These are phyloP conservation scores for Colletotrichum sp. DNA, from an alignment of 2,329 filamentous ascomycete species.

Conservation along the genomic window DNA sequence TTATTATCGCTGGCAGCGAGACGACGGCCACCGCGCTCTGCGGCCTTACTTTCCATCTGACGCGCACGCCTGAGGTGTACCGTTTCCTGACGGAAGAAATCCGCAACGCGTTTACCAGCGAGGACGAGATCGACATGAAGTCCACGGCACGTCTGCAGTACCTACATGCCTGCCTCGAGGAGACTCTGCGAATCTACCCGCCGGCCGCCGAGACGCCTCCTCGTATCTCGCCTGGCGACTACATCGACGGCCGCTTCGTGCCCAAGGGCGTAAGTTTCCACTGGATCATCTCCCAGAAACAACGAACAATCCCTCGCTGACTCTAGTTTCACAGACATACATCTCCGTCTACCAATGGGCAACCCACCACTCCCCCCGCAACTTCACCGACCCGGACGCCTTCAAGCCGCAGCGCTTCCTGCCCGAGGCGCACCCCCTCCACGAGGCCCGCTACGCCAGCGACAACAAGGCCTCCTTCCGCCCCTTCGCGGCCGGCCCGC, in stretches of 20 bases:
- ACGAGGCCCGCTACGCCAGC: not conserved
- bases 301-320: not conserved
- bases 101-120: not conserved
- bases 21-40: not conserved
- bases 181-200: not conserved
- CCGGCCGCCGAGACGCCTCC: not conserved
- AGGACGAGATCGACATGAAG: not conserved
- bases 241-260: not conserved
- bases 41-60: not conserved
- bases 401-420: not conserved
- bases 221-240: not conserved
- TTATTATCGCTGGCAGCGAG: not conserved
- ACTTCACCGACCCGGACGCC: not conserved
- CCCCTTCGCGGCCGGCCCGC: not conserved
- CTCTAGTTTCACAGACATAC: rapidly evolving
- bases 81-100: not conserved
- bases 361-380: not conserved
- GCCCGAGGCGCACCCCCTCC: not conserved
- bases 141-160: not conserved
- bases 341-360: not conserved
- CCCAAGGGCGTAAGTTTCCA: not conserved
- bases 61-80: not conserved
- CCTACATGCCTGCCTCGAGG: not conserved
- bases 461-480: not conserved
- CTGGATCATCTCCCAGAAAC: too few species aligned